These are phyloP conservation scores for Sporothrix dimorphospora DNA, from an alignment of 2,329 filamentous ascomycete species.

Conservation along the genomic window DNA sequence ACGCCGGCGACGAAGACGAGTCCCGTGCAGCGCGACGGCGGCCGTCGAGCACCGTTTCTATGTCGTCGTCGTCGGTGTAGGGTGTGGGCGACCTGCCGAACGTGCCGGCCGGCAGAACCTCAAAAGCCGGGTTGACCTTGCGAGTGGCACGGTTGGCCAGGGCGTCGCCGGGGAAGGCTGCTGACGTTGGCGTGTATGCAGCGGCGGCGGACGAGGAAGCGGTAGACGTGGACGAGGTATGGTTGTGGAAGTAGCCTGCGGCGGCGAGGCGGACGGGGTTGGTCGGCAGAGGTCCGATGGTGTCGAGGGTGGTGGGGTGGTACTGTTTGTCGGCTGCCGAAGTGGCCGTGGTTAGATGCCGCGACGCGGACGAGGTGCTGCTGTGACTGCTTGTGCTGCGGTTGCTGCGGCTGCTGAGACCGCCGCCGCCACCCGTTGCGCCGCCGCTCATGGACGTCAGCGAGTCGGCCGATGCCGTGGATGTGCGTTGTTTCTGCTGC, in stretches of 20 bases:
- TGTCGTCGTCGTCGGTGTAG: slow-evolving; percentile 1
- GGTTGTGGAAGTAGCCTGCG: neutral
- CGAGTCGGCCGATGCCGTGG: slow-evolving; percentile 36
- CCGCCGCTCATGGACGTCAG: slow-evolving; percentile 21
- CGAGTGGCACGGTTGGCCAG: slow-evolving; percentile 42
- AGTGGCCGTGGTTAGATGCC: neutral
- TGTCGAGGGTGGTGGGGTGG: neutral
- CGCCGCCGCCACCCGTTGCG: neutral
- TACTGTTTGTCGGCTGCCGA: neutral
- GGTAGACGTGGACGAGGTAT: neutral
- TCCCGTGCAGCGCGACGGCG: neutral
- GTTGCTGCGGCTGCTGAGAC: slow-evolving; percentile 7
- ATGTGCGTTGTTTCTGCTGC: slow-evolving; percentile 31
- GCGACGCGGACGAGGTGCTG: slow-evolving; percentile 20
- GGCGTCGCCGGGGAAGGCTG: slow-evolving; percentile 34
- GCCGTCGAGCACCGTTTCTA: slow-evolving; percentile 11
- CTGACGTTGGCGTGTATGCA: neutral
- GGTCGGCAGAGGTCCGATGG: neutral
- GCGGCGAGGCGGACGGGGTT: neutral
- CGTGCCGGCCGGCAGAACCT: slow-evolving; percentile 47
- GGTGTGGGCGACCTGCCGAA: slow-evolving; percentile 33
- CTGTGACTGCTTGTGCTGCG: slow-evolving; percentile 22
- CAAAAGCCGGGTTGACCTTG: slow-evolving; percentile 46
- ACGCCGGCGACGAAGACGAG: neutral
- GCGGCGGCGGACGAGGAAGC: neutral